Conservation (phyloP, 306 rosid genomes). For the Ormosia emarginata region DNA sequence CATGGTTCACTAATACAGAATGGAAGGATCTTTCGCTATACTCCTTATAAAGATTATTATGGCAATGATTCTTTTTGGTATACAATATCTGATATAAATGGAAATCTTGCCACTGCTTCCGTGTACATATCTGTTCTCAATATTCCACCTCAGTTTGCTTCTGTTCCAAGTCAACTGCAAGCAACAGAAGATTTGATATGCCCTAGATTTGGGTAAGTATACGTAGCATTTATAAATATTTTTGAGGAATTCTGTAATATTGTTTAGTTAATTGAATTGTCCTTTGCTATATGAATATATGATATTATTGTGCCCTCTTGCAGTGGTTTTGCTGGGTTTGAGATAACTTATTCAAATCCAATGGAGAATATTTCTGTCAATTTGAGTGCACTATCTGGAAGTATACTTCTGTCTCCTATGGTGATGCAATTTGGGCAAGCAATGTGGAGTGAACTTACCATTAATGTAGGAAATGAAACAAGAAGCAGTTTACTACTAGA, state of each 20-base stretch:
- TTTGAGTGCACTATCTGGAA: conserved; percentile 61
- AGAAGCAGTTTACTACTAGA: conserved; percentile 47
- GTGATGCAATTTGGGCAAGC: conserved; percentile 62
- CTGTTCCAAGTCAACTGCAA: conserved; percentile 66
- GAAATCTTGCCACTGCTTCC: conserved; percentile 63
- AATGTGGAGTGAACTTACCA: conserved; percentile 46
- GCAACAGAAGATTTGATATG: conserved; percentile 75
- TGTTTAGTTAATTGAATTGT: background rate
- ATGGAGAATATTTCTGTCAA: conserved; percentile 64
- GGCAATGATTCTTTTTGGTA: conserved; percentile 74
- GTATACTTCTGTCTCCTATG: conserved; percentile 62
- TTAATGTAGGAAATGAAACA: conserved; percentile 37
- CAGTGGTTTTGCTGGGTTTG: conserved; percentile 76
- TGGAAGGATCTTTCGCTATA: conserved; percentile 65
- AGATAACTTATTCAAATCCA: conserved; percentile 69
- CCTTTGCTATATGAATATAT: background rate
- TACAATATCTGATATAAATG: conserved; percentile 74
- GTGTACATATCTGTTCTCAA: conserved; percentile 64
- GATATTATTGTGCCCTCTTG: conserved; percentile 19
- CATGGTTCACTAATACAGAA: conserved; percentile 68
- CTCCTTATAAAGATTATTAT: conserved; percentile 65
- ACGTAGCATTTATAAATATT: background rate
- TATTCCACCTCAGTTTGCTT: conserved; percentile 77
- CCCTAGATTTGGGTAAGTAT: conserved; percentile 72
- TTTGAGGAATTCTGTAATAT: background rate